Base-by-base conservation (phyloP, 768 basidiomycete genomes). In the Clitopilus passeckerianus region DNA sequence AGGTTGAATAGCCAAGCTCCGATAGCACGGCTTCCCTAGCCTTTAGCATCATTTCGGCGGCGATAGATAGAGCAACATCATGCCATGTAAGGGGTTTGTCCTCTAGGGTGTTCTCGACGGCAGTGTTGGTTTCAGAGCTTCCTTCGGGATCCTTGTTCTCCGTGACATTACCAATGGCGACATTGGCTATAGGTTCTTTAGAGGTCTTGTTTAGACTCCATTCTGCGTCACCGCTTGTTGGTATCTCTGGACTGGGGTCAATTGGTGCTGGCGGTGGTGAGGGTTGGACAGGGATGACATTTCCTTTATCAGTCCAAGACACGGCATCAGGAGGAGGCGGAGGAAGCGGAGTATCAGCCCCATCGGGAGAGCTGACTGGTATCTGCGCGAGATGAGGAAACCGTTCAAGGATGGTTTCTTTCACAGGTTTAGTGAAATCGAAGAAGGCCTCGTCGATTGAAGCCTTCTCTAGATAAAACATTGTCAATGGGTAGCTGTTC, bases 391-490 rank as follows among this genome's bases (percentile, higher is more conserved):
- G 84, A 68, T 92, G 79, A 0, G 95, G 91, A 67, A 89, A 93
- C 43, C 85, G 77, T 54, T 83, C 79, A 2, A 98, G 75, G 1
- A 99, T 72, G 50, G 82, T 75, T 59, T 87, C 83, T 35, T 91
- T 86, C n/a, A 93, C 86, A 34, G 89, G 87, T 8, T 80, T 80
- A 2, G 94, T 91, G 58, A 98, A 83, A 71, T 98, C 96, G 59
- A 98, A 85, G 71, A 95, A 99, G 0, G 93, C 94, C 68, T 99
- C 97, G 67, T 98, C 97, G 34, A 98, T 97, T 0, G 93, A 96
- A 22, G 97, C 97, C 70, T 95, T 97, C 74, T 99, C 96, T 95
- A 70, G 10, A 53, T 10, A 34, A 41, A 30, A 10, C 16, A 52
- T 43, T 24, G 35, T 57, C 35, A 57, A 59, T 6, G 10, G 2